Conservation (phyloP, 441 rosid species). For the Francoa sonchifolia region DNA sequence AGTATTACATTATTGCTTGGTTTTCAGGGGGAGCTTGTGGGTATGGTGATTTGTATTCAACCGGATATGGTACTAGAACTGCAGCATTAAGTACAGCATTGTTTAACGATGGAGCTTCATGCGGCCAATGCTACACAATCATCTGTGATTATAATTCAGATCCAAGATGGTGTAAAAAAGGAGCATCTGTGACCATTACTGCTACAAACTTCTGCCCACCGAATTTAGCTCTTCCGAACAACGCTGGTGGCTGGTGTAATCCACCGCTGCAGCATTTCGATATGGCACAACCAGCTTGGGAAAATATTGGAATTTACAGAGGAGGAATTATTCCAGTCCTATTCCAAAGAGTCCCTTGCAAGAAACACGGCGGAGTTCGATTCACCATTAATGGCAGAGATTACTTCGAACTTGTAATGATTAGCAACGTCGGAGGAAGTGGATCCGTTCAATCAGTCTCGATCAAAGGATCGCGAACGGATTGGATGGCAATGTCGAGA, state of each 20-base stretch:
- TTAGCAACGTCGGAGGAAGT: slow-evolving; percentile 43
- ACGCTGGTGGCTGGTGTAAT: slow-evolving; percentile 71
- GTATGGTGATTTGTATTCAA: slow-evolving; percentile 45
- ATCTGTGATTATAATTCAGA: slow-evolving; percentile 45
- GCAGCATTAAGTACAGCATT: slow-evolving; percentile 65
- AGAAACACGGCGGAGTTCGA: slow-evolving; percentile 55
- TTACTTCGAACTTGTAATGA: slow-evolving; percentile 55
- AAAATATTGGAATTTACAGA: slow-evolving; percentile 49
- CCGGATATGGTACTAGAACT: slow-evolving; percentile 54
- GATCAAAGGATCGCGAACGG: slow-evolving; percentile 45
- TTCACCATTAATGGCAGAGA: slow-evolving; percentile 59
- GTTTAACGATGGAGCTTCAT: slow-evolving; percentile 55
- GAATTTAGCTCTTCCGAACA: slow-evolving; percentile 36
- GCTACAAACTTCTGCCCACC: slow-evolving; percentile 78
- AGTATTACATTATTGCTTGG: neutral
- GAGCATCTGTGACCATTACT: slow-evolving; percentile 41
- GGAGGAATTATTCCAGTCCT: slow-evolving; percentile 60
- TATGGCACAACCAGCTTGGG: slow-evolving; percentile 69
- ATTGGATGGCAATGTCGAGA: slow-evolving; percentile 56
- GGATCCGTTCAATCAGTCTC: slow-evolving; percentile 42
- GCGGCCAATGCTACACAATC: slow-evolving; percentile 54
- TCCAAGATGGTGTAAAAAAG: slow-evolving; percentile 47
- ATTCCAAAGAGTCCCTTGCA: slow-evolving; percentile 58
- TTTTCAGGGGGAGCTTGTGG: slow-evolving; percentile 65
- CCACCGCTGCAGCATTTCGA: slow-evolving; percentile 69